phyloP scores from a whole-genome alignment of 2,329 filamentous ascomycete genomes.

The Penicillium sp. region DNA sequence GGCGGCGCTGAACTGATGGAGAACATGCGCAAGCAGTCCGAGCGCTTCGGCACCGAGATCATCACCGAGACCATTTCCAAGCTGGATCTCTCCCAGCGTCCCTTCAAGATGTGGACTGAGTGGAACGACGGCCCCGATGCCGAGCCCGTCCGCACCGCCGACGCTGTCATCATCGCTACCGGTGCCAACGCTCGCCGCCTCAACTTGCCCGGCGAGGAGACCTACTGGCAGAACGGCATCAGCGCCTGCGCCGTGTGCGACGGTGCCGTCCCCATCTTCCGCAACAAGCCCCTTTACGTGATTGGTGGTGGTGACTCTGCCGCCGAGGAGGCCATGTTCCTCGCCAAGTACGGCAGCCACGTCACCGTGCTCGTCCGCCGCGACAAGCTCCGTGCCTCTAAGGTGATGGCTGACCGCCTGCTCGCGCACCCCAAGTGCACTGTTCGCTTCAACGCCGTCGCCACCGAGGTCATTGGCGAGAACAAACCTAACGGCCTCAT shows the following conservation, averaged over 20 bases:
- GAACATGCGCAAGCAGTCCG: conserved; percentile 86
- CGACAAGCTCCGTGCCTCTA: conserved; percentile 81
- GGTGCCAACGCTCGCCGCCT: conserved; percentile 87
- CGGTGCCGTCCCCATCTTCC: conserved; percentile 94
- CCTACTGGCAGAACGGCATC: conserved; percentile 96
- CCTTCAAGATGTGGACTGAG: conserved; percentile 93
- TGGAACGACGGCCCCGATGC: conserved; percentile 71
- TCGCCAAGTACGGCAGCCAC: conserved; percentile 95
- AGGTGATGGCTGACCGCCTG: conserved; percentile 86
- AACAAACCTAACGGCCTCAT: conserved; percentile 72
- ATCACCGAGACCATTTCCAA: conserved; percentile 87
- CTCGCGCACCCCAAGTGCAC: conserved; percentile 83
- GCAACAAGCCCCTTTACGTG: conserved; percentile 90
- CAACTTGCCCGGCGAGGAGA: conserved; percentile 80
- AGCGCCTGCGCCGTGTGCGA: conserved; percentile 97
- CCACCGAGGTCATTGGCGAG: conserved; percentile 80
- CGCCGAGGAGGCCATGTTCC: conserved; percentile 93
- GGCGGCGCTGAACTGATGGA: conserved; percentile 91
- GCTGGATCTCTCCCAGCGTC: conserved; percentile 77
- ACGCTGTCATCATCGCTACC: conserved; percentile 89
- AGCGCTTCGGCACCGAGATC: conserved; percentile 88
- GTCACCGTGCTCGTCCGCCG: conserved; percentile 90
- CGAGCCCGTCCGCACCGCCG: conserved; percentile 74
- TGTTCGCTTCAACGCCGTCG: conserved; percentile 79
- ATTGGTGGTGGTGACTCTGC: conserved; percentile 96